A percentile compares a stretch with the other conserved stretches of the same genome.
Conservation (phyloP, 2,329 filamentous ascomycete species). For the Thielaviopsis ethacetica region DNA sequence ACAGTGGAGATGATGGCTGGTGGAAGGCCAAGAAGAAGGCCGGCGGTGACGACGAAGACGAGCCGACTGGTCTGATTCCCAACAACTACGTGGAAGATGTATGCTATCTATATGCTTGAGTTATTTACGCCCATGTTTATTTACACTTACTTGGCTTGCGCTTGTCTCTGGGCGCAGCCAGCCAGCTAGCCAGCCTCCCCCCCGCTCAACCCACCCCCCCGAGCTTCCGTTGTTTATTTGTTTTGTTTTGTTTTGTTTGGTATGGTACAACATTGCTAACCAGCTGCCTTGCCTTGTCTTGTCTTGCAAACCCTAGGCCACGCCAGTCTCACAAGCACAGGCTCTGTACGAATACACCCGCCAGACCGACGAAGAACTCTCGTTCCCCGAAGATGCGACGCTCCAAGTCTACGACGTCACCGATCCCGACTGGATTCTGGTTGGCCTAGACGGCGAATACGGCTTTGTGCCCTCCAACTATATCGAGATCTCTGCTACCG, state of each 20-base stretch:
- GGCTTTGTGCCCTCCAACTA: conserved; percentile 96
- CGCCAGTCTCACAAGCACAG: conserved; percentile 47
- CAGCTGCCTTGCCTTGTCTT: not conserved
- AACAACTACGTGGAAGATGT: conserved; percentile 95
- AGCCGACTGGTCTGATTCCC: conserved; percentile 77
- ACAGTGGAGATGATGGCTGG: conserved; percentile 66
- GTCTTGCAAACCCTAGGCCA: conserved; percentile 26
- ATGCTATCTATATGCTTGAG: conserved; percentile 12
- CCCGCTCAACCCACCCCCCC: not conserved
- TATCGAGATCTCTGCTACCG: conserved; percentile 51
- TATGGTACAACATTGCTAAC: not conserved
- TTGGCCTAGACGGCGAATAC: conserved; percentile 68
- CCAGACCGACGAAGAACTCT: conserved; percentile 95
- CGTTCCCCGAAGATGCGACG: conserved; percentile 75
- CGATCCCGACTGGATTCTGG: conserved; percentile 93
- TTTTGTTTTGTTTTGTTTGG: not conserved
- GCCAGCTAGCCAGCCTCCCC: not conserved
- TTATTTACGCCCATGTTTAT: not conserved
- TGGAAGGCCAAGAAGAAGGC: conserved; percentile 95
- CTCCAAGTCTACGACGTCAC: conserved; percentile 77
- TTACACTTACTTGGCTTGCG: too few species aligned
- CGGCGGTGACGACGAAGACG: conserved; percentile 67
- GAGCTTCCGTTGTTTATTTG: not conserved
- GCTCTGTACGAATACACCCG: conserved; percentile 97
- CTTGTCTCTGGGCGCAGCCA: not conserved